phyloP scores from a whole-genome alignment of 164 flowering plant species.

The Vitis rotundifolia region DNA sequence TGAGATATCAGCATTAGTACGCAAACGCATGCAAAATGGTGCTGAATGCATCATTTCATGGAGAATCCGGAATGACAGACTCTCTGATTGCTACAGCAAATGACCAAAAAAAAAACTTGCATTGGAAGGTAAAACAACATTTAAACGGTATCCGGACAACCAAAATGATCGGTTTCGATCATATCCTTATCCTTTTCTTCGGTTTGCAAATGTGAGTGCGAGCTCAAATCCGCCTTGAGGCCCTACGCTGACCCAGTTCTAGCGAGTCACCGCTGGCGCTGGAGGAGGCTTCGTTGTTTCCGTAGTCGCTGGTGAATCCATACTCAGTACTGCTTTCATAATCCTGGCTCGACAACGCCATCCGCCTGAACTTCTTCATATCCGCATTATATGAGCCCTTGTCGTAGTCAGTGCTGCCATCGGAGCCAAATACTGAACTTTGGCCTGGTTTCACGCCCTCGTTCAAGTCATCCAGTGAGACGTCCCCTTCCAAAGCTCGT shows the following conservation, averaged over 20 bases:
- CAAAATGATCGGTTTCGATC: too few relatives aligned
- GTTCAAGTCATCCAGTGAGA: slow-evolving; percentile 54
- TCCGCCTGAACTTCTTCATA: slow-evolving; percentile 39
- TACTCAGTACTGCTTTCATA: slow-evolving; percentile 43
- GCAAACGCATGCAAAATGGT: too few relatives aligned
- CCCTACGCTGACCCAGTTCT: neutral
- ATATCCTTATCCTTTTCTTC: too few relatives aligned
- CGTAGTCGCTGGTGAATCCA: slow-evolving; percentile 45
- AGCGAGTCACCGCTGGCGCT: slow-evolving; percentile 28
- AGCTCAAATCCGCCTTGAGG: too few relatives aligned
- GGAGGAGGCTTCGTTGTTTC: slow-evolving; percentile 34
- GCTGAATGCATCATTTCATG: too few relatives aligned
- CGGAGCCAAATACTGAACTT: slow-evolving; percentile 26
- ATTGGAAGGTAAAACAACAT: too few relatives aligned
- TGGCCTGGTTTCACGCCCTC: slow-evolving; percentile 40
- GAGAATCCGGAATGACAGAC: too few relatives aligned
- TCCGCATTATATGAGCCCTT: slow-evolving; percentile 35
- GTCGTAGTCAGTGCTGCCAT: slow-evolving; percentile 31
- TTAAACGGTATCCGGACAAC: too few relatives aligned
- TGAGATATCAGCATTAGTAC: too few relatives aligned
- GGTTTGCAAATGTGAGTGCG: too few relatives aligned
- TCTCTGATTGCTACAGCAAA: too few relatives aligned
- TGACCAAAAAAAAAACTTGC: too few relatives aligned
- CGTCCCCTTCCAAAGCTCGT: slow-evolving; percentile 76
- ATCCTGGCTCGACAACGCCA: slow-evolving; percentile 26